Conservation (phyloP, 352 stramenopile species). For the Phytopythium litorale region DNA sequence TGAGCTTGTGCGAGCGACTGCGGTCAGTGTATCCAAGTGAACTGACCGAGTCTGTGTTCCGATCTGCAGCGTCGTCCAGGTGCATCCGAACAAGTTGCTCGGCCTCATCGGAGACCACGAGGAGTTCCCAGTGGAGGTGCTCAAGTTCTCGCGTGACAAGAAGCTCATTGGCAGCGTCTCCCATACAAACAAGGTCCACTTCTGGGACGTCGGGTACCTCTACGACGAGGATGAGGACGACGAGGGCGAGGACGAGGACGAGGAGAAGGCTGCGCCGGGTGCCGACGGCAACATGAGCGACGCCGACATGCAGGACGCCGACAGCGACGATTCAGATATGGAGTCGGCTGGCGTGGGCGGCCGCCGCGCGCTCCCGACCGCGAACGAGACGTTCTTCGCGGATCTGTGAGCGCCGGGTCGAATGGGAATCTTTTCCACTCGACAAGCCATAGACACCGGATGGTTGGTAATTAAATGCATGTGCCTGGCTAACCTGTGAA, state of each 20-base stretch:
- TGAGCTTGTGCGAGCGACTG: not conserved
- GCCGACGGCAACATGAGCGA: conserved; percentile 27
- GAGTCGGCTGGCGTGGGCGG: conserved; percentile 24
- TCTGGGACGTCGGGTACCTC: conserved; percentile 94
- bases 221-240: conserved; percentile 87
- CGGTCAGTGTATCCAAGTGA: not conserved
- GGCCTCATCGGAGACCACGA: conserved; percentile 95
- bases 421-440: not conserved
- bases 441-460: not conserved
- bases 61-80: conserved; percentile 80
- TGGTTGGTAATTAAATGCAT: not conserved
- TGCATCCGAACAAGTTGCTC: conserved; percentile 95
- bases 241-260: conserved; percentile 46
- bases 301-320: conserved; percentile 83
- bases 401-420: conserved; percentile 49
- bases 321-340: conserved; percentile 63
- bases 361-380: conserved; percentile 54
- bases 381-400: conserved; percentile 81
- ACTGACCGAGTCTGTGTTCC: conserved; percentile 6
- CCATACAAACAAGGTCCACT: conserved; percentile 93
- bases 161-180: conserved; percentile 92
- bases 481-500: not conserved
- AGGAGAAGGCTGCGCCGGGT: conserved; percentile 37
- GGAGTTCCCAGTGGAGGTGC: conserved; percentile 93
- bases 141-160: conserved; percentile 85